Percentiles rank a stretch among this genome's conserved stretches.
These are phyloP conservation scores for Metarhizium sp. DNA, from an alignment of 2,329 filamentous ascomycete genomes.

Conservation along the genomic window DNA sequence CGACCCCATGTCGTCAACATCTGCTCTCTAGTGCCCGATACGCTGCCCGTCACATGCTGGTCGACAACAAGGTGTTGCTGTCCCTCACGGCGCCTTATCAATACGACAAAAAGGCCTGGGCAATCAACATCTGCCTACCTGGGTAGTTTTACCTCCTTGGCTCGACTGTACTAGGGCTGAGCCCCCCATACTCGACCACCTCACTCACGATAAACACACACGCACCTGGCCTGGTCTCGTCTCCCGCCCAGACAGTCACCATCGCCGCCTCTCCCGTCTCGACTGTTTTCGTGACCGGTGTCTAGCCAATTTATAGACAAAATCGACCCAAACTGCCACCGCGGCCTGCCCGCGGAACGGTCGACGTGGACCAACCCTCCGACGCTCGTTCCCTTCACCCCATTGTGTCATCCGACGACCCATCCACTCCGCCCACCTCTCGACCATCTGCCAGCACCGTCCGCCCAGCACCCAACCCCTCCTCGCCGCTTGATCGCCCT, in stretches of 20 bases:
- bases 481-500: slow-evolving; percentile 14
- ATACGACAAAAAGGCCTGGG: not conserved
- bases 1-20: not conserved
- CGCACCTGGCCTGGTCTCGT: not conserved
- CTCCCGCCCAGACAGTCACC: not conserved
- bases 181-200: not conserved
- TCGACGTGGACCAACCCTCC: slow-evolving; percentile 31
- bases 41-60: not conserved
- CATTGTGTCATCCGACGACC: slow-evolving; percentile 49
- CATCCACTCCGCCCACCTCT: slow-evolving; percentile 46
- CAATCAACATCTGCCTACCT: not conserved
- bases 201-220: not conserved
- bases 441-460: slow-evolving; percentile 37
- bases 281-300: slow-evolving; percentile 8
- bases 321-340: slow-evolving; percentile 13
- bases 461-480: slow-evolving; percentile 29
- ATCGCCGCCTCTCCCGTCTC: slow-evolving; percentile 1
- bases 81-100: not conserved
- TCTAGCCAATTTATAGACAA: slow-evolving; percentile 1
- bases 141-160: not conserved
- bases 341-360: slow-evolving; percentile 31
- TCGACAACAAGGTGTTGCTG: not conserved
- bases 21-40: not conserved
- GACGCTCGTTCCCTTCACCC: slow-evolving; percentile 21
- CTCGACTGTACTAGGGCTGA: not conserved